phyloP scores from a whole-genome alignment of 257 asterid genomes.

The Misopates orontium region DNA sequence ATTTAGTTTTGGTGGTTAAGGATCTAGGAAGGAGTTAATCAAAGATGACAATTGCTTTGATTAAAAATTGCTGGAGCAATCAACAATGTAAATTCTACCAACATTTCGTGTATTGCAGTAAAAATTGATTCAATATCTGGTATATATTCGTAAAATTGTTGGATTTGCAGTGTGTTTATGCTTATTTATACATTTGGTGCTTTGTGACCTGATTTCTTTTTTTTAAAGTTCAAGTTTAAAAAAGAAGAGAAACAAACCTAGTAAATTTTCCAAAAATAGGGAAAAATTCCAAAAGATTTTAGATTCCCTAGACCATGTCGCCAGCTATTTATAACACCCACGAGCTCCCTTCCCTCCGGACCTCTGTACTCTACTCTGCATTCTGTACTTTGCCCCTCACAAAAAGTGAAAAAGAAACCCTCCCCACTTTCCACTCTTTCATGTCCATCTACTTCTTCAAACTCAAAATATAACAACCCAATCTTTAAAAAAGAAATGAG shows the following conservation, averaged over 20 bases:
- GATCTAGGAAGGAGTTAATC: background rate
- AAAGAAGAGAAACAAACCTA: constrained; percentile 30
- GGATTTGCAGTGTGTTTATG: too few species aligned
- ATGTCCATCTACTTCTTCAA: constrained; percentile 7
- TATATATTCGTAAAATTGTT: too few species aligned
- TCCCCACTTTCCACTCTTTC: constrained; percentile 33
- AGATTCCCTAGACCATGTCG: constrained; percentile 42
- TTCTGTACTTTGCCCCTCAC: constrained; percentile 56
- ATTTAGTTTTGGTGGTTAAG: too few species aligned
- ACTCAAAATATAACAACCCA: background rate
- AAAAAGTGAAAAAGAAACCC: constrained; percentile 27
- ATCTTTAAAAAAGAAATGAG: constrained; percentile 46
- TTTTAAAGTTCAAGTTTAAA: too few species aligned
- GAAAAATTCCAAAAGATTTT: constrained; percentile 50
- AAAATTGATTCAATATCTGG: too few species aligned
- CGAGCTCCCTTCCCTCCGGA: constrained; percentile 47
- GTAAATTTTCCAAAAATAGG: constrained; percentile 55
- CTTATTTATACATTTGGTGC: too few species aligned
- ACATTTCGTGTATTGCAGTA: too few species aligned
- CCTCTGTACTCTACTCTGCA: constrained; percentile 70
- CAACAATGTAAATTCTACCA: too few species aligned
- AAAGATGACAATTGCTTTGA: too few species aligned
- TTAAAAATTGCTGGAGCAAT: too few species aligned
- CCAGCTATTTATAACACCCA: constrained; percentile 83
- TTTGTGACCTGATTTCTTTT: too few species aligned